Evolutionary conservation across 306 rosid species (phyloP), one percentile per base, ranked within the genome.

Genomic region (Gynostemma pentaphyllum): DNA sequence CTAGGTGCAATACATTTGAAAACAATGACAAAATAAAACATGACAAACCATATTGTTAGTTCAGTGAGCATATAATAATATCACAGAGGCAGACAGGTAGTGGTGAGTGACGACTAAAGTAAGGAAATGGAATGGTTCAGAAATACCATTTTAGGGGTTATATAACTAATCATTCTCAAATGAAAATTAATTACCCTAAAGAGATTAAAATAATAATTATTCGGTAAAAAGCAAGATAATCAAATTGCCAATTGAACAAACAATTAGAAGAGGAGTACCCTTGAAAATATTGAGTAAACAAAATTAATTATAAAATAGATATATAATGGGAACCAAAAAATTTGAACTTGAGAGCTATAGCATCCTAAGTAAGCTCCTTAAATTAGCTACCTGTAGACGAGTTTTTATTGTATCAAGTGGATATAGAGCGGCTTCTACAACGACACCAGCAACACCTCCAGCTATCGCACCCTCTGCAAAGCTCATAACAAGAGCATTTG

Each of bases 391-490:
- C 80, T 76, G 80, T 61, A 76, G 39, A 61, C 76, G 73, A 53
- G 80, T 71, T 71, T 76, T 76, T 28, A 76, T 71, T 2, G 80
- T 76, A 34, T 76, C 80, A 54, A 76, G 67, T 53, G 80, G 80
- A 71, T 71, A 76, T 14, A 76, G 50, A 54, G 65, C 80, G 32
- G 80, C 76, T 67, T 76, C 80, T 18, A 45, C 71, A 68, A 76
- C 42, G 34, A 71, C 63, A 46, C 76, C 73, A 45, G 80, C 80
- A 45, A 46, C 73, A 45, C 76, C 74, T 21, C 80, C 80, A 44
- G 80, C 80, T 53, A 71, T 26, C 21, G 71, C 30, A 18, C 76
- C 73, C 32, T 76, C 80, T 76, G 76, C 68, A 61, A 62, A 52
- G 46, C 2, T n/a, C 67, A 60, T 18, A 74, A 51, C 51, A 32